phyloP scores from a whole-genome alignment of 2,329 filamentous ascomycete genomes.

The Neocucurbitaria cava region DNA sequence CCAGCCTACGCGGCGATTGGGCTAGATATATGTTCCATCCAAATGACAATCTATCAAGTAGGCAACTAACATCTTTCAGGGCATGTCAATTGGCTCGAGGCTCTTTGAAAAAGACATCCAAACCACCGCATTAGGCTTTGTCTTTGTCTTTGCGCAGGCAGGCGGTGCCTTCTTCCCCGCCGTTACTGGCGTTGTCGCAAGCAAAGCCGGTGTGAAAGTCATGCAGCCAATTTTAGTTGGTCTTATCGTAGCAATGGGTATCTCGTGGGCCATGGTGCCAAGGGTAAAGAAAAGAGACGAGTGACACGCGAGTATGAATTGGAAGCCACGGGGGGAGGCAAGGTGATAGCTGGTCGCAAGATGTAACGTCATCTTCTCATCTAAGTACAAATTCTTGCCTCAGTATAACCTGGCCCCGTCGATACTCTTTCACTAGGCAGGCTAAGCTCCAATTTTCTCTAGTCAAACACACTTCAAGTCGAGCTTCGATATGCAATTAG shows the following conservation, averaged over 20 bases:
- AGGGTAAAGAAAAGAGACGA: slow-evolving; percentile 22
- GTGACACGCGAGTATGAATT: background rate
- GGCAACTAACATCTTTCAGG: slow-evolving; percentile 43
- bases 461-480: too few species aligned
- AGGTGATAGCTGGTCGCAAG: too few species aligned
- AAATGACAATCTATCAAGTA: too few species aligned
- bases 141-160: slow-evolving; percentile 65
- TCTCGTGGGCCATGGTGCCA: slow-evolving; percentile 27
- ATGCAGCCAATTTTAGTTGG: slow-evolving; percentile 32
- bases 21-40: too few species aligned
- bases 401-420: too few species aligned
- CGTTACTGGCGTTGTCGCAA: slow-evolving; percentile 61
- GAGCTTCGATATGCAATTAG: too few species aligned
- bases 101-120: slow-evolving; percentile 58
- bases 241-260: slow-evolving; percentile 28
- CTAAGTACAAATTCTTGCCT: too few species aligned
- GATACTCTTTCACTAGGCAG: too few species aligned
- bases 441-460: too few species aligned
- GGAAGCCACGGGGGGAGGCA: too few species aligned
- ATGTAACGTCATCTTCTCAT: too few species aligned
- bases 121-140: slow-evolving; percentile 59
- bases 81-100: slow-evolving; percentile 62
- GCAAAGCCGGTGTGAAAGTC: slow-evolving; percentile 26
- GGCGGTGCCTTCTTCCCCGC: slow-evolving; percentile 64
- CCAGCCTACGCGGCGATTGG: too few species aligned